Conservation (phyloP, 306 rosid species). For the Prunus mongolica region DNA sequence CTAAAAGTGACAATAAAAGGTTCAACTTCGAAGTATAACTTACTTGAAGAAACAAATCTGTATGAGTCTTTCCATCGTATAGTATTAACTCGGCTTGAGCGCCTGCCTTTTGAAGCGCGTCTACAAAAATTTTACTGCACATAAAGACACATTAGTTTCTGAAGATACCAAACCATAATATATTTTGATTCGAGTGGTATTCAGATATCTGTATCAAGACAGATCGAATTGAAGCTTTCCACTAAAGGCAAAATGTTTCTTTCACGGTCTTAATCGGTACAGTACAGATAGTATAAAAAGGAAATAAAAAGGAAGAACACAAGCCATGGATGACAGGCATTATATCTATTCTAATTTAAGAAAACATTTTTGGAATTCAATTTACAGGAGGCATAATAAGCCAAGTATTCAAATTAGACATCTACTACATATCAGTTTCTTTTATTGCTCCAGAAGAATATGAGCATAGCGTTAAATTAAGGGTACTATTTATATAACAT, state of each 20-base stretch:
- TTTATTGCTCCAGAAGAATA: background rate
- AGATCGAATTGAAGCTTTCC: background rate
- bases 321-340: background rate
- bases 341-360: background rate
- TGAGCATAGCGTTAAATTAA: background rate
- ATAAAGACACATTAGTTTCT: conserved; percentile 19
- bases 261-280: background rate
- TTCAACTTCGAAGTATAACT: conserved; percentile 16
- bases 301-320: background rate
- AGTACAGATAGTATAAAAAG: background rate
- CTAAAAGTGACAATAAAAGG: background rate
- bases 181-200: background rate
- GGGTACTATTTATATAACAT: background rate
- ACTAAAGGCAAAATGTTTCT: background rate
- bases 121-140: conserved; percentile 63
- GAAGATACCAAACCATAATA: background rate
- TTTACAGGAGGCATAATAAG: background rate
- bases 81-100: conserved; percentile 62
- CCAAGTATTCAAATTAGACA: background rate
- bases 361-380: background rate
- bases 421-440: background rate
- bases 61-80: conserved; percentile 84
- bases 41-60: conserved; percentile 95
- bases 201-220: background rate
- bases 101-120: conserved; percentile 61